Base-by-base conservation (phyloP, 164 flowering plant genomes). In the Nelumbo lutea region DNA sequence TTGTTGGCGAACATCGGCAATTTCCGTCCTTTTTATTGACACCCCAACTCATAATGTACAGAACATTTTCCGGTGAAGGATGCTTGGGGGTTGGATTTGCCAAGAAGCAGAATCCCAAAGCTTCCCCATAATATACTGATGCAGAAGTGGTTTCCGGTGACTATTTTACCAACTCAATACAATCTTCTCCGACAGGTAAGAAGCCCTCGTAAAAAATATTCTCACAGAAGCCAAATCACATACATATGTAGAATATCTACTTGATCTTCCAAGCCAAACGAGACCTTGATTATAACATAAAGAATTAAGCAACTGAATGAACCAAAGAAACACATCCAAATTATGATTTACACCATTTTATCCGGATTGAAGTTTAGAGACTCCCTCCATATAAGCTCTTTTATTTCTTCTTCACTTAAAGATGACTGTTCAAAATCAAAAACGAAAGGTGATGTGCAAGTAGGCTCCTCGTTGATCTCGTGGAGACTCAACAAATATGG, bases 381-480 rank as follows among this genome's bases (percentile, higher is more conserved):
- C 75, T 93, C 98, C 74, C 38, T 68, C 91, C 87, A 90, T 70
- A 93, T 81, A 67, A 93, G 94, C 72, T 90, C 91, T 76, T 83
- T 93, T 68, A 89, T 86, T 56, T 93, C 96, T 58, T 90, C 92
- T 77, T 90, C 98, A 61, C 74, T 79, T 73, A 90, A 77, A 6
- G 83, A 67, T 56, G 84, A 38, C 67, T 88, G 90, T 62, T 90
- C 98, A 56, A 90, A 89, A 80, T 88, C 97, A 66, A 93, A 91
- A 64, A 56, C 42, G 73, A 93, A 91, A 41, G 96, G 91, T 60
- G 82, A 71, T 13, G 87, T 79, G 79, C 97, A 89, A 60, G 76
- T 81, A 11, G 98, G 98, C 72, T 93, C 95, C 72, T 88, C 97
- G 39, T 91, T 91, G 81, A 91, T 86, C 82, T 91, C 98, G 66